Percentiles rank a stretch among this genome's conserved stretches.
phyloP scores from a whole-genome alignment of 371 early-diverging fungal genomes.

The Saksenaea oblongispora region DNA sequence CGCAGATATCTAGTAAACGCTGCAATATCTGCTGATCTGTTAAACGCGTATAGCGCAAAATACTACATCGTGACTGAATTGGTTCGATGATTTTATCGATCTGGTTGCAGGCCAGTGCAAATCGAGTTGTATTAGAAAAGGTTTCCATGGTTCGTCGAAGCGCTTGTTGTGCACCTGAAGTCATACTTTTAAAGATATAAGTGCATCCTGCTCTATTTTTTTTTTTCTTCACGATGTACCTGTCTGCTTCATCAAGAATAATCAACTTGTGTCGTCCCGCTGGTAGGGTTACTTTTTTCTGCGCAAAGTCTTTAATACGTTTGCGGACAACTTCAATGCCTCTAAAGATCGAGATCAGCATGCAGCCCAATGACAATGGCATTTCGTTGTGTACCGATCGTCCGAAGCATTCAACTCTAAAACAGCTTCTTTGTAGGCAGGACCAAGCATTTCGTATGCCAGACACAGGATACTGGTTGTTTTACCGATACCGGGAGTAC shows the following conservation, averaged over 20 bases:
- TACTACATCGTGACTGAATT: conserved; percentile 98
- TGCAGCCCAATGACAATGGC: neutral
- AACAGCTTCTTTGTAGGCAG: conserved; percentile 87
- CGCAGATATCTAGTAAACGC: conserved; percentile 83
- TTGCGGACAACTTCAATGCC: conserved; percentile 98
- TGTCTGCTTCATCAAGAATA: conserved; percentile 98
- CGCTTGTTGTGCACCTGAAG: conserved; percentile 94
- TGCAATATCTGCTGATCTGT: conserved; percentile 75
- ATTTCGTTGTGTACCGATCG: conserved; percentile 72
- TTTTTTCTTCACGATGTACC: conserved; percentile 18
- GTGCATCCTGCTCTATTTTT: conserved; percentile 1
- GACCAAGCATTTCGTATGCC: conserved; percentile 83
- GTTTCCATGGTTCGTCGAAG: conserved; percentile 98
- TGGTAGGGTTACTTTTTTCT: conserved; percentile 93
- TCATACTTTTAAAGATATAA: conserved; percentile 65
- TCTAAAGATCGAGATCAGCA: conserved; percentile 39
- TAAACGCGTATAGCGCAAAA: conserved; percentile 86
- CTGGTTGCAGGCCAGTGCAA: conserved; percentile 98
- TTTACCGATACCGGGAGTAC: conserved; percentile 99
- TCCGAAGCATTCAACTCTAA: conserved; percentile 99
- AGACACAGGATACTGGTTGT: conserved; percentile 96
- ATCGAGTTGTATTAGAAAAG: conserved; percentile 92
- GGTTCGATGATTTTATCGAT: conserved; percentile 99
- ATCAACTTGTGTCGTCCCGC: conserved; percentile 93
- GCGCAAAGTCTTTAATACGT: conserved; percentile 98